phyloP scores from a whole-genome alignment of 345 rosid genomes.

The Angophora floribunda region DNA sequence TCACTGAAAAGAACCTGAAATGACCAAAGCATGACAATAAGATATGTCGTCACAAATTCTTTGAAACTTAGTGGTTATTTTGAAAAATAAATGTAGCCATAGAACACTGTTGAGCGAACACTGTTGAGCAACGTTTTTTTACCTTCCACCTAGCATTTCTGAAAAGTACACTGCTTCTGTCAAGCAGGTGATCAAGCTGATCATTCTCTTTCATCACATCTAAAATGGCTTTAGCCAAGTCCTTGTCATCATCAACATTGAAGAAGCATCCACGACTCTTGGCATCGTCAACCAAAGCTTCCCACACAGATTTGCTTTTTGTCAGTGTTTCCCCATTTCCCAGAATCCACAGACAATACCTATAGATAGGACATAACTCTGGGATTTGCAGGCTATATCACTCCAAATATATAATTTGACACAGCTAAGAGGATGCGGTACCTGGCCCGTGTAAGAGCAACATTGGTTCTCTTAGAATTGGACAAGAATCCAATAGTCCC shows the following conservation, averaged over 20 bases:
- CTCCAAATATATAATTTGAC: background rate
- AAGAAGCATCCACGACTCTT: conserved; percentile 34
- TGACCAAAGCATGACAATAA: background rate
- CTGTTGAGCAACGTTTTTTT: background rate
- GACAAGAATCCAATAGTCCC: conserved; percentile 23
- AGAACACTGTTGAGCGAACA: background rate
- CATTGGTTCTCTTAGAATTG: conserved; percentile 16
- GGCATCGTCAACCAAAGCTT: conserved; percentile 22
- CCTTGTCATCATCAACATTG: conserved; percentile 25
- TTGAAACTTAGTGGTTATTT: background rate
- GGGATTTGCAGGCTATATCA: background rate
- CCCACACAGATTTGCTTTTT: conserved; percentile 28
- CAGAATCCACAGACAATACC: conserved; percentile 53
- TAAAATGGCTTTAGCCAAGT: conserved; percentile 19
- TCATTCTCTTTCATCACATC: conserved; percentile 23
- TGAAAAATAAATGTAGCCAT: background rate
- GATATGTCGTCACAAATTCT: background rate
- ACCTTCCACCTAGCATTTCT: conserved; percentile 42
- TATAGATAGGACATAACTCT: background rate
- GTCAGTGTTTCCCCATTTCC: conserved; percentile 34
- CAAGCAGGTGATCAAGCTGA: conserved; percentile 30
- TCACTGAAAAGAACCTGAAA: conserved; percentile 45
- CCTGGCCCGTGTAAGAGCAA: conserved; percentile 39
- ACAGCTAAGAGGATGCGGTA: background rate
- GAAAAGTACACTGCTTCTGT: conserved; percentile 13